phyloP scores from a whole-genome alignment of 495 filamentous ascomycete genomes.

The Delitschia confertaspora region DNA sequence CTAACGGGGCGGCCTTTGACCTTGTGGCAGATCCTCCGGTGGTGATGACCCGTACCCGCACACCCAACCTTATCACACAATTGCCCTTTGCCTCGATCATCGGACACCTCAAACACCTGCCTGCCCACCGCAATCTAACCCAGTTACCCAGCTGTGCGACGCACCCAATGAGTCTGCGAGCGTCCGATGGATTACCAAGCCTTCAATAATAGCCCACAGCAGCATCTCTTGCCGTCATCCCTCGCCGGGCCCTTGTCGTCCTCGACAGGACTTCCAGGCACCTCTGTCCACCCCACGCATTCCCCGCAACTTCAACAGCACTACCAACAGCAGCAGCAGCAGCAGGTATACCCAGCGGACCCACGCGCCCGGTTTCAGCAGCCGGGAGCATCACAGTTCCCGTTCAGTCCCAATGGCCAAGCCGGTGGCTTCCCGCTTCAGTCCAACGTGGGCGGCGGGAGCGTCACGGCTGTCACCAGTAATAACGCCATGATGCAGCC shows the following conservation, averaged over 20 bases:
- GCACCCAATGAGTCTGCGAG: conserved; percentile 21
- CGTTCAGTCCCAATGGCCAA: conserved; percentile 12
- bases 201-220: conserved; percentile 23
- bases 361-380: conserved; percentile 24
- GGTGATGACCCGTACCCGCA: too few species aligned
- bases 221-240: conserved; percentile 12
- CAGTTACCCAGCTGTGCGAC: conserved; percentile 25
- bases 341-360: conserved; percentile 3
- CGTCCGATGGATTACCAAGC: conserved; percentile 30
- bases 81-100: conserved; percentile 14
- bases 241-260: conserved; percentile 16
- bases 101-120: too few species aligned
- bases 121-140: conserved; percentile 25
- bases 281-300: conserved; percentile 9
- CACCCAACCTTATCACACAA: conserved; percentile 14
- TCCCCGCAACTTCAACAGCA: conserved; percentile 24
- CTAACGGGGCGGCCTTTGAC: too few species aligned
- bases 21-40: too few species aligned
- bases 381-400: conserved; percentile 12
- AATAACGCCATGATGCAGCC: conserved; percentile 26
- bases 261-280: background rate
- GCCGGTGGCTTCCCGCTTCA: conserved; percentile 12
- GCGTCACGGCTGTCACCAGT: conserved; percentile 1
- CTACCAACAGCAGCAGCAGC: background rate
- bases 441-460: conserved; percentile 11